Conservation (phyloP, 2,329 filamentous ascomycete genomes). For the Penicillium freii region DNA sequence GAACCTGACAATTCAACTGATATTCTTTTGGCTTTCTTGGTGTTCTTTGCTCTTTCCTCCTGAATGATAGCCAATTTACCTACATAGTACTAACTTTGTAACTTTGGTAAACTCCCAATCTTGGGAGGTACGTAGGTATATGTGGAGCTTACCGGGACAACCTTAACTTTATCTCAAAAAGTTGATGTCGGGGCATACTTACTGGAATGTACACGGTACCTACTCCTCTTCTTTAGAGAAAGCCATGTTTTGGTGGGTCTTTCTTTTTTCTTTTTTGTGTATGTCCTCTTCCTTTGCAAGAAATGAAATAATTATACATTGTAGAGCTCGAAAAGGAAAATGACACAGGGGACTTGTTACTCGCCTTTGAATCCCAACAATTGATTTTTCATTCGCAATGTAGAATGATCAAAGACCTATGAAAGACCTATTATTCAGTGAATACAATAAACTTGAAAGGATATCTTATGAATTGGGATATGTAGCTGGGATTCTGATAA, state of each 20-base stretch:
- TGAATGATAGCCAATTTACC: not conserved
- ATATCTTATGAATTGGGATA: conserved; percentile 18
- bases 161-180: not conserved
- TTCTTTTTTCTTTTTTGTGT: too few species aligned
- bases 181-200: not conserved
- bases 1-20: not conserved
- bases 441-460: not conserved
- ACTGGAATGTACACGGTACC: not conserved
- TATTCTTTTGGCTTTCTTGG: not conserved
- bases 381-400: not conserved
- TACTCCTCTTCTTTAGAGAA: not conserved
- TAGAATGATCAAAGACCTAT: not conserved
- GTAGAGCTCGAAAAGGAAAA: not conserved
- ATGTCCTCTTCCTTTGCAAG: not conserved
- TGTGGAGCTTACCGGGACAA: not conserved
- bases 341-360: not conserved
- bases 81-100: not conserved
- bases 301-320: not conserved
- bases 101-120: not conserved
- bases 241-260: not conserved
- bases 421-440: not conserved
- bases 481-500: conserved; percentile 13
- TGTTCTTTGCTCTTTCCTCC: not conserved
- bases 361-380: not conserved
- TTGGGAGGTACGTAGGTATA: not conserved